Percentiles rank a stretch among this genome's conserved stretches.
phyloP scores from a whole-genome alignment of 352 stramenopile species.

The Thalassiosira hispida region DNA sequence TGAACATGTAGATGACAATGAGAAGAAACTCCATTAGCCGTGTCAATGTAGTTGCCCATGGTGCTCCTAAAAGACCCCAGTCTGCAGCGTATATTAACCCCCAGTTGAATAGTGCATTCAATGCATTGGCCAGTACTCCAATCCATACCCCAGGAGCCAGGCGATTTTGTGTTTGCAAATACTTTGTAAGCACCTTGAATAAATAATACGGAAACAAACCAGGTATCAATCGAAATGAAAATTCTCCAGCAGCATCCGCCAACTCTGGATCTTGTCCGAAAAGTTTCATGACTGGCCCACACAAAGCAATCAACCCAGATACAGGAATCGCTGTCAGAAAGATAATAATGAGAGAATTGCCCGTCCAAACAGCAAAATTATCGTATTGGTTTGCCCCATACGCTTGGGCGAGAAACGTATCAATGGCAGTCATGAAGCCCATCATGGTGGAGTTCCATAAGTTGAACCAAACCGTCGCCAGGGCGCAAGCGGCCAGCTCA shows the following conservation, averaged over 20 bases:
- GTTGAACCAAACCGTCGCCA: conserved; percentile 62
- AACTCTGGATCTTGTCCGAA: conserved; percentile 43
- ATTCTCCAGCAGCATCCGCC: conserved; percentile 39
- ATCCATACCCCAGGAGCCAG: conserved; percentile 45
- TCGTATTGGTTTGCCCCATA: conserved; percentile 43
- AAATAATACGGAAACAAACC: conserved; percentile 58
- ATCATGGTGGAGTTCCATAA: conserved; percentile 55
- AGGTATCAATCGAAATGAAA: conserved; percentile 55
- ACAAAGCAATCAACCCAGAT: conserved; percentile 44
- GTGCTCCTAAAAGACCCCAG: conserved; percentile 46
- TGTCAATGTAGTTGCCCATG: conserved; percentile 62
- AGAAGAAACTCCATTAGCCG: conserved; percentile 42
- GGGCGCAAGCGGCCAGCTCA: conserved; percentile 41
- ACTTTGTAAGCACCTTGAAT: conserved; percentile 62
- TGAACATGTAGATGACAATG: conserved; percentile 45
- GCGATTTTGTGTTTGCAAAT: conserved; percentile 62
- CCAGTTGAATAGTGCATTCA: conserved; percentile 64
- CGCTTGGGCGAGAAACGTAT: conserved; percentile 52
- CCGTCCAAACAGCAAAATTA: conserved; percentile 43
- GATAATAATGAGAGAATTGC: conserved; percentile 41
- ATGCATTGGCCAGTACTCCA: conserved; percentile 53
- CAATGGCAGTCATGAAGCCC: conserved; percentile 55
- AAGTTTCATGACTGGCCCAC: conserved; percentile 42
- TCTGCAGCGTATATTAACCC: conserved; percentile 43
- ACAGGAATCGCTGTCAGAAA: conserved; percentile 27